Evolutionary conservation across 345 rosid species (phyloP).

Genomic region (Mercurialis annua): DNA sequence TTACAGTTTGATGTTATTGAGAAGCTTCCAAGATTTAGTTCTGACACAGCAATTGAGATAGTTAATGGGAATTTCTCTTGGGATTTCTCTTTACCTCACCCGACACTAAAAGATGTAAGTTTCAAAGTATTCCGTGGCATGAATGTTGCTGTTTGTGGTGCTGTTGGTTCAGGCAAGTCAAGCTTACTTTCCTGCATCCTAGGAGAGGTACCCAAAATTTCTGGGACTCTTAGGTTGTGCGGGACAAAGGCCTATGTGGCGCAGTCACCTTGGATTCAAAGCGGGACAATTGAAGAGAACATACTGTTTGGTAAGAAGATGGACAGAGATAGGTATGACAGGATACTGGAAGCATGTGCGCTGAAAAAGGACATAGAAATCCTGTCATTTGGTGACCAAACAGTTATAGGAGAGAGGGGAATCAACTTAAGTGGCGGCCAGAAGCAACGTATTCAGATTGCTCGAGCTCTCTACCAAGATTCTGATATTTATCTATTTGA

Average conservation of each 20-base stretch:
- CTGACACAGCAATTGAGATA: conserved; percentile 26
- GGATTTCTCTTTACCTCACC: conserved; percentile 22
- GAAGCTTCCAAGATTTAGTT: conserved; percentile 25
- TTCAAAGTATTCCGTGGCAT: conserved; percentile 49
- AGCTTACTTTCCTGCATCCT: conserved; percentile 67
- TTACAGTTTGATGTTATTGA: conserved; percentile 25
- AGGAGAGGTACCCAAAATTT: conserved; percentile 63
- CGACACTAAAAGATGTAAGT: conserved; percentile 49
- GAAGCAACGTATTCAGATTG: conserved; percentile 80
- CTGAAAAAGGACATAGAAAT: conserved; percentile 68
- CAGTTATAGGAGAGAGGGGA: conserved; percentile 81
- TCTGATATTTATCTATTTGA: conserved; percentile 80
- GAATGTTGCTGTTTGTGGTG: conserved; percentile 77
- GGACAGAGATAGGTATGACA: conserved; percentile 60
- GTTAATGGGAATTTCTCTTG: conserved; percentile 35
- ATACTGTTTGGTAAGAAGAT: conserved; percentile 71
- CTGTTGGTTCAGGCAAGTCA: conserved; percentile 80
- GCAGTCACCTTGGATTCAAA: conserved; percentile 91
- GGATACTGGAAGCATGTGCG: conserved; percentile 65
- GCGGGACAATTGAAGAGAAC: conserved; percentile 76
- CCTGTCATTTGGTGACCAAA: conserved; percentile 75
- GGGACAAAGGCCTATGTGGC: conserved; percentile 78
- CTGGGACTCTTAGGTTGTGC: conserved; percentile 54
- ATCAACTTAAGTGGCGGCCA: conserved; percentile 89
- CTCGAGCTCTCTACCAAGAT: conserved; percentile 85